Evolutionary conservation across 108 stramenopile genomes (phyloP).

Genomic region (Cyclotella atomus): DNA sequence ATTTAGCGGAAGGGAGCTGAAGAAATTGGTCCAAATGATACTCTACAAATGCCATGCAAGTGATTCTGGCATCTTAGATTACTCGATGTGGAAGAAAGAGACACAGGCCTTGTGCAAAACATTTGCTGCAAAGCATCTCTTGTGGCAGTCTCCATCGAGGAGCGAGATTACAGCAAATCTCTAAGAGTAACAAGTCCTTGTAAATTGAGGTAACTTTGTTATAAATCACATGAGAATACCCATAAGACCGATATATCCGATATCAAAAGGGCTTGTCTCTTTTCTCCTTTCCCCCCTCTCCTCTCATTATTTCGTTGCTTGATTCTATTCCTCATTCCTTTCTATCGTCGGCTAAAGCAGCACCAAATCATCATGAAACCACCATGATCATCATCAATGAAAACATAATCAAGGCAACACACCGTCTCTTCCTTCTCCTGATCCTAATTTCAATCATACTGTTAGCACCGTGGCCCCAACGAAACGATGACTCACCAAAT

Average conservation of each 20-base stretch:
- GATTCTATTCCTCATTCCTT: too few species aligned
- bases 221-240: too few species aligned
- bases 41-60: conserved; percentile 28
- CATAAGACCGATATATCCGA: too few species aligned
- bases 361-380: background rate
- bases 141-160: too few species aligned
- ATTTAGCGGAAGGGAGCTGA: conserved; percentile 42
- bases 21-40: conserved; percentile 39
- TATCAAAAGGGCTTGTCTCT: too few species aligned
- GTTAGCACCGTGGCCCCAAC: background rate
- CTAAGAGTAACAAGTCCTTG: too few species aligned
- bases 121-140: conserved; percentile 33
- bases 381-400: conserved; percentile 10
- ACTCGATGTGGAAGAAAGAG: conserved; percentile 29
- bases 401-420: background rate
- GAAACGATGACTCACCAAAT: background rate
- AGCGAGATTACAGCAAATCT: too few species aligned
- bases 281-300: too few species aligned
- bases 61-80: conserved; percentile 27
- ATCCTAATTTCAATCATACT: background rate
- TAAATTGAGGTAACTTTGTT: too few species aligned
- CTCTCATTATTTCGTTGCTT: too few species aligned
- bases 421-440: conserved; percentile 12
- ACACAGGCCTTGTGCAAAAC: conserved; percentile 7
- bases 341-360: too few species aligned